Percentiles rank a stretch among this genome's conserved stretches.
phyloP scores from a whole-genome alignment of 139 green algal species.

The Coccomyxa sp. region DNA sequence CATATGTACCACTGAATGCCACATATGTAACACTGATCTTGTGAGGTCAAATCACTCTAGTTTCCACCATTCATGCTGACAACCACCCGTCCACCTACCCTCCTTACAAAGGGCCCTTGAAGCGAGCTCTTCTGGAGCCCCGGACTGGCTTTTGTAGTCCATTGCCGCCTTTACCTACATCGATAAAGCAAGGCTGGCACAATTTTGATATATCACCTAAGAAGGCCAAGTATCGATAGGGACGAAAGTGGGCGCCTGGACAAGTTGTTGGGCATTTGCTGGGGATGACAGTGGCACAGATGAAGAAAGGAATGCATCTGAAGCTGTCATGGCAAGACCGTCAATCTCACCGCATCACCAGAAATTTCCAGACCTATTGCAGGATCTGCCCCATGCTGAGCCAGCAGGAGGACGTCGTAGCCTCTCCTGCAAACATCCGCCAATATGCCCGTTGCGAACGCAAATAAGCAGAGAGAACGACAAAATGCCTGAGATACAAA shows the following conservation, averaged over 20 bases:
- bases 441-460: not conserved
- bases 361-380: conserved; percentile 43
- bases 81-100: too few relatives aligned
- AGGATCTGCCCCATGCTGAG: conserved; percentile 4
- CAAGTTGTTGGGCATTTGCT: not conserved
- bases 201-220: not conserved
- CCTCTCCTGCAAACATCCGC: conserved; percentile 27
- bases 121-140: not conserved
- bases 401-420: conserved; percentile 48
- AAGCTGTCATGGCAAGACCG: not conserved
- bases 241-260: not conserved
- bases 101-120: too few relatives aligned
- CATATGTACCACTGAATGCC: not conserved
- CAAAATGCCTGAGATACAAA: not conserved
- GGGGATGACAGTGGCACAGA: not conserved
- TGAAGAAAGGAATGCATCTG: not conserved
- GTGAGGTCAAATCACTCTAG: not conserved
- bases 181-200: not conserved
- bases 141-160: not conserved
- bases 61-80: not conserved
- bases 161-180: not conserved
- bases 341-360: conserved; percentile 15
- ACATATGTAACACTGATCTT: not conserved
- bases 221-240: not conserved
- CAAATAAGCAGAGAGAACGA: not conserved